These are phyloP conservation scores for Protostelium mycophagum DNA, from an alignment of 78 protist genomes.

Conservation along the genomic window DNA sequence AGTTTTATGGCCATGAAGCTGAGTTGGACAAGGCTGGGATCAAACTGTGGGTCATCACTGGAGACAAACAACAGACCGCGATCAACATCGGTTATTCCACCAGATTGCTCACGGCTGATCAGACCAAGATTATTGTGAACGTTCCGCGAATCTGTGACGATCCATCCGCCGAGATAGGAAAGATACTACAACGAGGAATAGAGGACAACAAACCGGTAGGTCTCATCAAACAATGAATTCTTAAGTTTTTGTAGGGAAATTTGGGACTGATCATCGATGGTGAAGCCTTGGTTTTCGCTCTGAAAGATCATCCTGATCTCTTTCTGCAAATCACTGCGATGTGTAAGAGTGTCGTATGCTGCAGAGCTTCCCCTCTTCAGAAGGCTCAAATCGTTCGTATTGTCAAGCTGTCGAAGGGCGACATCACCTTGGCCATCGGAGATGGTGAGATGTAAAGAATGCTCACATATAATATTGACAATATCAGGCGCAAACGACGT, in stretches of 20 bases:
- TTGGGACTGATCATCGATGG: slow-evolving; percentile 47
- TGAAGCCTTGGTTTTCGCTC: slow-evolving; percentile 9
- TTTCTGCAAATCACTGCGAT: slow-evolving; percentile 50
- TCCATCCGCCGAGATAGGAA: not conserved
- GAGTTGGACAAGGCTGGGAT: slow-evolving; percentile 31
- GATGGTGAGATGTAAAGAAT: slow-evolving; percentile 91
- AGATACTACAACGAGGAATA: not conserved
- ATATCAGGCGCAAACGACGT: slow-evolving; percentile 39
- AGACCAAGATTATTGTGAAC: not conserved
- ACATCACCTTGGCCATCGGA: slow-evolving; percentile 77
- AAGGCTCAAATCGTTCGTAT: slow-evolving; percentile 78
- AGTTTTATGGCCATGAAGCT: not conserved
- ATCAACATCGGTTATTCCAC: slow-evolving; percentile 79
- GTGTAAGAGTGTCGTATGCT: slow-evolving; percentile 79
- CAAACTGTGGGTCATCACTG: slow-evolving; percentile 82
- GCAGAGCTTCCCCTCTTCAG: slow-evolving; percentile 86
- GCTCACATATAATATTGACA: slow-evolving; percentile 63
- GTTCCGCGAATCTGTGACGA: not conserved
- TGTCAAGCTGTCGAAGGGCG: slow-evolving; percentile 24
- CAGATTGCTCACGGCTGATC: slow-evolving; percentile 18
- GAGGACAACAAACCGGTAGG: not conserved
- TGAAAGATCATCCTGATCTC: slow-evolving; percentile 13
- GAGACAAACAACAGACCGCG: slow-evolving; percentile 88
- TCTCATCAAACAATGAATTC: not conserved
- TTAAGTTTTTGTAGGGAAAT: not conserved